phyloP scores from a whole-genome alignment of 495 filamentous ascomycete genomes.

The Penicillium atrosanguineum region DNA sequence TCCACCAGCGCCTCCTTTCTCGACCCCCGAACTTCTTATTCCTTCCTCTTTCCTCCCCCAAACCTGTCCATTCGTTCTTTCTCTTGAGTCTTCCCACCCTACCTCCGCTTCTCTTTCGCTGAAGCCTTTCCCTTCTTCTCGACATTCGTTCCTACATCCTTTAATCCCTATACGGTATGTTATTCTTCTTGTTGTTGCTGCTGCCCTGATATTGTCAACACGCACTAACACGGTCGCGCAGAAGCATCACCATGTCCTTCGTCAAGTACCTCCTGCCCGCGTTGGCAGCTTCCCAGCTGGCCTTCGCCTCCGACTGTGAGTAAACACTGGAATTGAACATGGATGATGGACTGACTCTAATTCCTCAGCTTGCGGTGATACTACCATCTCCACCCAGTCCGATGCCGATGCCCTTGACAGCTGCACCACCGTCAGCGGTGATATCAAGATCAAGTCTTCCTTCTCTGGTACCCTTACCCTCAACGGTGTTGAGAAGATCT shows the following conservation, averaged over 20 bases:
- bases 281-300: slow-evolving; percentile 63
- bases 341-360: slow-evolving; percentile 1
- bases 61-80: slow-evolving; percentile 49
- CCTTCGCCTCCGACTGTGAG: slow-evolving; percentile 52
- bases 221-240: slow-evolving; percentile 14
- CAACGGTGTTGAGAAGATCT: slow-evolving; percentile 54
- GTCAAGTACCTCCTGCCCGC: slow-evolving; percentile 71
- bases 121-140: slow-evolving; percentile 23
- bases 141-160: slow-evolving; percentile 25
- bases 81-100: slow-evolving; percentile 31
- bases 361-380: slow-evolving; percentile 22
- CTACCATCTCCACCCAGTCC: slow-evolving; percentile 63
- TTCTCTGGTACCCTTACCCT: slow-evolving; percentile 49
- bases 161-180: slow-evolving; percentile 13
- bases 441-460: slow-evolving; percentile 59
- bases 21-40: slow-evolving; percentile 30
- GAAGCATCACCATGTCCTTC: slow-evolving; percentile 65
- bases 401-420: slow-evolving; percentile 66
- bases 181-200: not conserved
- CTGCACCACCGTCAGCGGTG: slow-evolving; percentile 70
- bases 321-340: slow-evolving; percentile 1
- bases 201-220: not conserved
- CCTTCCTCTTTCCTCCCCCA: slow-evolving; percentile 41
- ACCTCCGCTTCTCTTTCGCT: slow-evolving; percentile 25
- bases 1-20: slow-evolving; percentile 42